phyloP scores from a whole-genome alignment of 768 basidiomycete genomes.

The Leucogyrophana mollusca region DNA sequence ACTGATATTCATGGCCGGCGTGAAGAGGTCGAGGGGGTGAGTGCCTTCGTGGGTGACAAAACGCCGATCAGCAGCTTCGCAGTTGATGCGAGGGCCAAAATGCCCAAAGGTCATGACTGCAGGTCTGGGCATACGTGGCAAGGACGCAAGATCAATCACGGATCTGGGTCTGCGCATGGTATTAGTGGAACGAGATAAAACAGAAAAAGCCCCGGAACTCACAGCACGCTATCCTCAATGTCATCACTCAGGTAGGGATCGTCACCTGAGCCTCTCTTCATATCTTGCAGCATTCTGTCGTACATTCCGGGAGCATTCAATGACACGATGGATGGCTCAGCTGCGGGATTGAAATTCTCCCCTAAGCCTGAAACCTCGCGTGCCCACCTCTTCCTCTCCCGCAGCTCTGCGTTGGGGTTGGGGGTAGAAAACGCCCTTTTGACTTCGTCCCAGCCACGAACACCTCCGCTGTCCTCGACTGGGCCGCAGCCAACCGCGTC shows the following conservation, averaged over 20 bases:
- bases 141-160: conserved; percentile 1
- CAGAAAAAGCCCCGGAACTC: background rate
- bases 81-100: conserved; percentile 3
- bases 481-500: conserved; percentile 6
- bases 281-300: background rate
- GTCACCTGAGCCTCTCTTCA: background rate
- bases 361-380: conserved; percentile 3
- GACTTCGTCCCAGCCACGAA: conserved; percentile 10
- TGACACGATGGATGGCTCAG: conserved; percentile 2
- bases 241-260: background rate
- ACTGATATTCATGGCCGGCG: conserved; percentile 6
- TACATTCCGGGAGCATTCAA: conserved; percentile 5
- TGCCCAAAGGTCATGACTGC: background rate
- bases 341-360: conserved; percentile 2
- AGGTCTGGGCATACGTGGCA: conserved; percentile 2
- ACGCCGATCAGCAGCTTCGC: background rate
- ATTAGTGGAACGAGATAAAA: background rate
- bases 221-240: background rate
- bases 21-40: conserved; percentile 7
- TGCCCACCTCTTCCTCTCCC: background rate
- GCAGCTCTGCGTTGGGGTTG: background rate
- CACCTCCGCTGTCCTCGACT: conserved; percentile 5
- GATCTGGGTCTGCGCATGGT: background rate
- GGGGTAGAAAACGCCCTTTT: conserved; percentile 8
- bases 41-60: conserved; percentile 5